Base-by-base conservation (phyloP, 805 yeast species). In the Hanseniaspora hatyaiensis region DNA sequence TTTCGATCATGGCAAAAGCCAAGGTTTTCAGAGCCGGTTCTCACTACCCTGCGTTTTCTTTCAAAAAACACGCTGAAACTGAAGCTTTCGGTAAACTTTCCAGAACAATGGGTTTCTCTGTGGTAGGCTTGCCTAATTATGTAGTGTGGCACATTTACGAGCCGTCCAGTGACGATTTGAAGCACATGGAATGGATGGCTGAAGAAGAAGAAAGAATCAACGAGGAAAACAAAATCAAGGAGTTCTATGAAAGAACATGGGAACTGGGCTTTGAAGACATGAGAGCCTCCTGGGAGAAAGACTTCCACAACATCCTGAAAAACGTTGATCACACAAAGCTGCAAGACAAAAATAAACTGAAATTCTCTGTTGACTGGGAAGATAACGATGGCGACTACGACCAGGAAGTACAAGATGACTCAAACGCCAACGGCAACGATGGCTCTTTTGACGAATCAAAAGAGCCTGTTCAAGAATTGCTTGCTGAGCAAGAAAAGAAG, bases 101-200 rank as follows among this genome's bases (percentile, higher is more conserved):
- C 55, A 80, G 84, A 55, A 70, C 80, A 52, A 85, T 89, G 95
- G 88, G 89, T 4, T 84, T 74, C 61, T 71, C 79, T 20, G 96
- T 89, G 20, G 73, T 80, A 52, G 97, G 97, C 0, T 71, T 89
- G 56, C 94, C 96, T 11, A 96, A 89, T 65, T 89, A 89, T 62
- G 94, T 86, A 29, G 82, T 89, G 48, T 89, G 97, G 97, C 96
- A 87, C 63, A 80, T 85, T 54, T 89, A 89, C 65, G 97, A 89
- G 68, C 97, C 97, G 22, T 82, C 94, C 16, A 77, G 80, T 22
- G 96, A 88, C 63, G 97, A 89, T 68, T 70, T 88, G 63, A 74
- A 76, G 61, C 83, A 80, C 57, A 81, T 82, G 88, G 88, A 80
- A 58, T 81, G 88, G 88, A 76, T 82, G 82, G 89, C 87, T 1